These are phyloP conservation scores for Colletotrichum spinosum DNA, from an alignment of 2,329 filamentous ascomycete genomes.

Conservation along the genomic window DNA sequence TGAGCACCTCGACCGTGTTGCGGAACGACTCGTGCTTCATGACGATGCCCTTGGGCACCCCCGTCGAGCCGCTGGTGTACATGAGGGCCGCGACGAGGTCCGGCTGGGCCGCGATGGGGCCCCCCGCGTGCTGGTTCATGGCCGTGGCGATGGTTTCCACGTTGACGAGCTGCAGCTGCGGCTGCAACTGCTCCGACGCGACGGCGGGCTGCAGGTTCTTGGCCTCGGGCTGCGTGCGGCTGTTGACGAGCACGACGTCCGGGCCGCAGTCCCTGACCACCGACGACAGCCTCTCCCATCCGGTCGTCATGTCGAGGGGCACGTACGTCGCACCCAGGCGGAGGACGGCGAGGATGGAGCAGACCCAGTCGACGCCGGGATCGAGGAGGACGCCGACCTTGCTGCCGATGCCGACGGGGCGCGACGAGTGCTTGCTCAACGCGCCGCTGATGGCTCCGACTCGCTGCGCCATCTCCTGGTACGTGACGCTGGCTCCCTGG, in stretches of 20 bases:
- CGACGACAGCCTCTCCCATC: conserved; percentile 44
- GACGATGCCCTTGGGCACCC: too few species aligned
- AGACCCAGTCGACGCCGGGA: conserved; percentile 48
- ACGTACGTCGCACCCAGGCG: conserved; percentile 52
- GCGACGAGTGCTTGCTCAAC: neutral
- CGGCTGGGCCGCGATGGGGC: too few species aligned
- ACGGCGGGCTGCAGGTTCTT: too few species aligned
- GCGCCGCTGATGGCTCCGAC: neutral
- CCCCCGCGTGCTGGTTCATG: too few species aligned
- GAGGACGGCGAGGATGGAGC: conserved; percentile 54
- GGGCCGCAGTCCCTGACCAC: conserved; percentile 46
- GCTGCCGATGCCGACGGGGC: neutral
- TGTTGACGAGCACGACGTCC: conserved; percentile 39
- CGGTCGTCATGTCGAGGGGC: conserved; percentile 52
- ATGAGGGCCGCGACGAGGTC: too few species aligned
- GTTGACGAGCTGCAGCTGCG: too few species aligned
- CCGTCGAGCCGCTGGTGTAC: too few species aligned
- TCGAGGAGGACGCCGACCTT: conserved; percentile 54
- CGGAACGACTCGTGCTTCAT: too few species aligned
- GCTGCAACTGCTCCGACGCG: too few species aligned
- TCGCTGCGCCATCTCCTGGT: neutral
- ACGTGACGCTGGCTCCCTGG: neutral
- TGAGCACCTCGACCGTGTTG: too few species aligned
- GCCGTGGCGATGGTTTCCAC: too few species aligned
- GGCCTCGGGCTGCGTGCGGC: too few species aligned